A percentile compares a stretch with the other conserved stretches of the same genome.
phyloP scores from a whole-genome alignment of 1,284 basidiomycete genomes.

The Prillingera fragicola region DNA sequence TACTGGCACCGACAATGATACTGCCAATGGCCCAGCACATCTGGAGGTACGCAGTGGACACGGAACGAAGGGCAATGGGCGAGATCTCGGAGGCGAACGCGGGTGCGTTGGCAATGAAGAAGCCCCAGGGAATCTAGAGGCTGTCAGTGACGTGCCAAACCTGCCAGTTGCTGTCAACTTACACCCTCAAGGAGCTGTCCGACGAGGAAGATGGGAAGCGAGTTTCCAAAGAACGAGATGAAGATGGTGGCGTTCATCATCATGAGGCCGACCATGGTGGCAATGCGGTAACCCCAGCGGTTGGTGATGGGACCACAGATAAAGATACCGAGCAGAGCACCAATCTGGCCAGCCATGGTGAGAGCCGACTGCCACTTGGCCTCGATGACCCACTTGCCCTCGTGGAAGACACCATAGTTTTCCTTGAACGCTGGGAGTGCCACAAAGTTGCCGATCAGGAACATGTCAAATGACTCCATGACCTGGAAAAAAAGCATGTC shows the following conservation, averaged over 20 bases:
- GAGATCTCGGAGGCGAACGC: slow-evolving; percentile 33
- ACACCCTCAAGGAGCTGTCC: slow-evolving; percentile 15
- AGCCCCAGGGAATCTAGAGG: slow-evolving; percentile 31
- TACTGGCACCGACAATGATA: slow-evolving; percentile 38
- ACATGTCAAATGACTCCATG: slow-evolving; percentile 35
- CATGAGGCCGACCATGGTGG: slow-evolving; percentile 23
- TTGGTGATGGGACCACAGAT: slow-evolving; percentile 38
- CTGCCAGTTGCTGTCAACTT: no score
- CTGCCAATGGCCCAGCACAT: slow-evolving; percentile 39
- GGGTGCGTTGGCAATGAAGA: slow-evolving; percentile 25
- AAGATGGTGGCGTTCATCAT: slow-evolving; percentile 24
- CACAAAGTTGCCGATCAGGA: slow-evolving; percentile 35
- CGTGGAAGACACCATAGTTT: slow-evolving; percentile 14
- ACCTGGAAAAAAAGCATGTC: slow-evolving; percentile 15
- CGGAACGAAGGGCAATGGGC: slow-evolving; percentile 27
- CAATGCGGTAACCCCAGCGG: slow-evolving; percentile 34
- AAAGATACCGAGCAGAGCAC: slow-evolving; percentile 40
- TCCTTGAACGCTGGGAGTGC: slow-evolving; percentile 20
- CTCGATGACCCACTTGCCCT: slow-evolving; percentile 19
- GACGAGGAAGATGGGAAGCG: slow-evolving; percentile 30
- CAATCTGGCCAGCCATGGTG: slow-evolving; percentile 26
- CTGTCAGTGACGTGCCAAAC: slow-evolving; percentile 2
- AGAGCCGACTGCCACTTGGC: slow-evolving; percentile 35
- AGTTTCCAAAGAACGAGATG: slow-evolving; percentile 31
- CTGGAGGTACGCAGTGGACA: slow-evolving; percentile 30